phyloP scores from a whole-genome alignment of 176 grass and related monocot genomes.

The Avena eriantha region DNA sequence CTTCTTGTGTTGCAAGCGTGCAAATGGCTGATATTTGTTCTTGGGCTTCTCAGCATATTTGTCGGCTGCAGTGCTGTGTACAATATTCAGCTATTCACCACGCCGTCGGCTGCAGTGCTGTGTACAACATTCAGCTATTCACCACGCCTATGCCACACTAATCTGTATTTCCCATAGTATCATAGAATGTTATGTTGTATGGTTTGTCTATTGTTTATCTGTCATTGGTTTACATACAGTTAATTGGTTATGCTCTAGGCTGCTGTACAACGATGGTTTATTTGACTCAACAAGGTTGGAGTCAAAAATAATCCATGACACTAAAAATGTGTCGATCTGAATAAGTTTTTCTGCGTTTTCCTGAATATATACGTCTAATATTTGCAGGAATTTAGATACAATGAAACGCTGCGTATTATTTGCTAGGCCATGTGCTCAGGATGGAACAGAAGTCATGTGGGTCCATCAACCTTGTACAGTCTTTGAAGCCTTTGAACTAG shows the following conservation, averaged over 20 bases:
- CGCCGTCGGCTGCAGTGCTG: neutral
- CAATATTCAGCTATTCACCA: slow-evolving; percentile 2
- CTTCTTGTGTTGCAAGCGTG: slow-evolving; percentile 16
- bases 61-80: neutral
- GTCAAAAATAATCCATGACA: neutral
- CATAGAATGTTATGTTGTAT: neutral
- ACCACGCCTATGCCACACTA: neutral
- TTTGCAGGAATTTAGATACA: neutral
- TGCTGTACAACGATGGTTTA: neutral
- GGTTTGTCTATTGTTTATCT: neutral
- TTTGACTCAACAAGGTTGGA: neutral
- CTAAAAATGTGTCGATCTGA: neutral
- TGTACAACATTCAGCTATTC: neutral
- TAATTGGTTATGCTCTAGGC: neutral
- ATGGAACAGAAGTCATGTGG: neutral
- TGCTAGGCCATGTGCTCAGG: neutral
- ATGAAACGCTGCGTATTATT: neutral
- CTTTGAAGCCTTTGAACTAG: neutral
- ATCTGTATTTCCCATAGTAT: neutral
- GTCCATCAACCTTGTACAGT: neutral
- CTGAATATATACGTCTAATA: neutral
- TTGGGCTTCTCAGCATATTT: neutral
- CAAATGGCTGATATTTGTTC: neutral
- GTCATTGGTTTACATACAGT: neutral
- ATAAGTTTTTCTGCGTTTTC: neutral